A percentile compares a stretch with the other conserved stretches of the same genome.
Evolutionary conservation across 805 yeast species (phyloP).

Genomic region (Teunomyces atbi): DNA sequence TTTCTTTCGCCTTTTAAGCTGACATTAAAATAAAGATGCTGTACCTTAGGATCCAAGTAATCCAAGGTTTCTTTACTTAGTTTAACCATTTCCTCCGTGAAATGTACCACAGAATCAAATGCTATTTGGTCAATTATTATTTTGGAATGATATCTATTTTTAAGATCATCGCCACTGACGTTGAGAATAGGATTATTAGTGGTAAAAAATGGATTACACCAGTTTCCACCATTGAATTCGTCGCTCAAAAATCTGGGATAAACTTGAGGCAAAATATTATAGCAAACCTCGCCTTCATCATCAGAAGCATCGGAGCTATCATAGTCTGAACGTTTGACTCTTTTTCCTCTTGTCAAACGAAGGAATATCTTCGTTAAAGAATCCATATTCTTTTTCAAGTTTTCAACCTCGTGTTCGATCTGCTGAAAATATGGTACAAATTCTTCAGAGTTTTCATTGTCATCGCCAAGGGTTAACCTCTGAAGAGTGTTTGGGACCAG

Average conservation of each 20-base stretch:
- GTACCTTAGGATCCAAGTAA: conserved; percentile 36
- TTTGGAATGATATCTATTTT: conserved; percentile 42
- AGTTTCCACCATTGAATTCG: conserved; percentile 74
- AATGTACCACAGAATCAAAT: conserved; percentile 33
- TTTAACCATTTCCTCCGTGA: conserved; percentile 36
- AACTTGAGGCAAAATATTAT: conserved; percentile 54
- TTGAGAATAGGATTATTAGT: conserved; percentile 35
- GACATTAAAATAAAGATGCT: conserved; percentile 35
- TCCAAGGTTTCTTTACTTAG: conserved; percentile 43
- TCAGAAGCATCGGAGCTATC: conserved; percentile 36
- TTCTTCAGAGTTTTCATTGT: conserved; percentile 7
- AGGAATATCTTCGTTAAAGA: conserved; percentile 28
- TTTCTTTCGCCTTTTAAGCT: conserved; percentile 42
- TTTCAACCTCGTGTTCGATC: conserved; percentile 39
- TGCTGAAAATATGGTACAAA: conserved; percentile 30
- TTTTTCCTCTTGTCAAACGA: conserved; percentile 33
- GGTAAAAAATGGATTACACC: conserved; percentile 66
- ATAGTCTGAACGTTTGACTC: conserved; percentile 32
- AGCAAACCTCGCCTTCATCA: conserved; percentile 34
- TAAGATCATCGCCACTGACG: conserved; percentile 43
- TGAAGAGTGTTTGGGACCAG: conserved; percentile 2
- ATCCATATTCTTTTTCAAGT: conserved; percentile 31
- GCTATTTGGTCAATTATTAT: conserved; percentile 52
- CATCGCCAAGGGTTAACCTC: conserved; percentile 2
- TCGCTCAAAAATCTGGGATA: conserved; percentile 68